A percentile compares a stretch with the other conserved stretches of the same genome.
These are phyloP conservation scores for Aspergillus haitiensis DNA, from an alignment of 495 filamentous ascomycete genomes.

Conservation along the genomic window DNA sequence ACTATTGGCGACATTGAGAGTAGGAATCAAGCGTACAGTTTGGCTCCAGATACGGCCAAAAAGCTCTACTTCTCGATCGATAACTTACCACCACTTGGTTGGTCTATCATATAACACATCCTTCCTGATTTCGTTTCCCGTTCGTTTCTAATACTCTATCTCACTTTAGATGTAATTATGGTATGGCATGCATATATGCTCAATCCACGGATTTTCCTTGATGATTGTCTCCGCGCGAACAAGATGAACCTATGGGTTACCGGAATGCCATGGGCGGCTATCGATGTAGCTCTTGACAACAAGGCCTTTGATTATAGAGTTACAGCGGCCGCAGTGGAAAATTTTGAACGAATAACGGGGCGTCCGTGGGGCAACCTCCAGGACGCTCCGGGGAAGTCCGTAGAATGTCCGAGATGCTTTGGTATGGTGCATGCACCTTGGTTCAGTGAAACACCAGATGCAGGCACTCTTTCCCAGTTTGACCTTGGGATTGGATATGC, in stretches of 20 bases:
- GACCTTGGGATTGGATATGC: slow-evolving; percentile 53
- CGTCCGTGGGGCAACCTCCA: slow-evolving; percentile 60
- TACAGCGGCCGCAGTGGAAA: slow-evolving; percentile 39
- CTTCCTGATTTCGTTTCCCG: slow-evolving; percentile 4
- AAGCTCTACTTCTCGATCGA: not conserved
- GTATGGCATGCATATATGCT: slow-evolving; percentile 88
- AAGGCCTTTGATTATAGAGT: slow-evolving; percentile 62
- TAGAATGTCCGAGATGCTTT: slow-evolving; percentile 60
- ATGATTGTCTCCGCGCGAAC: slow-evolving; percentile 68
- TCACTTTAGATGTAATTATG: slow-evolving; percentile 71
- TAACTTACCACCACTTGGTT: slow-evolving; percentile 34
- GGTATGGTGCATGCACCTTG: slow-evolving; percentile 21
- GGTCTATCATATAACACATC: slow-evolving; percentile 8
- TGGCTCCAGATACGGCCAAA: slow-evolving; percentile 15
- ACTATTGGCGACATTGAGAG: slow-evolving; percentile 12
- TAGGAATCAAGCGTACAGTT: slow-evolving; percentile 5
- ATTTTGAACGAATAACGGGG: slow-evolving; percentile 54
- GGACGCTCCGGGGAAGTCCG: slow-evolving; percentile 45
- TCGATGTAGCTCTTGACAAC: slow-evolving; percentile 63
- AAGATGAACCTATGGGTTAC: slow-evolving; percentile 59
- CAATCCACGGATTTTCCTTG: slow-evolving; percentile 73
- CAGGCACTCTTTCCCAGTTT: slow-evolving; percentile 30
- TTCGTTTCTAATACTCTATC: not conserved
- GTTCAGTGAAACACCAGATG: slow-evolving; percentile 61
- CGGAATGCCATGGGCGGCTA: slow-evolving; percentile 68